A percentile compares a stretch with the other conserved stretches of the same genome.
Conservation (phyloP, 2,329 filamentous ascomycete species). For the Cercospora berteroae region DNA sequence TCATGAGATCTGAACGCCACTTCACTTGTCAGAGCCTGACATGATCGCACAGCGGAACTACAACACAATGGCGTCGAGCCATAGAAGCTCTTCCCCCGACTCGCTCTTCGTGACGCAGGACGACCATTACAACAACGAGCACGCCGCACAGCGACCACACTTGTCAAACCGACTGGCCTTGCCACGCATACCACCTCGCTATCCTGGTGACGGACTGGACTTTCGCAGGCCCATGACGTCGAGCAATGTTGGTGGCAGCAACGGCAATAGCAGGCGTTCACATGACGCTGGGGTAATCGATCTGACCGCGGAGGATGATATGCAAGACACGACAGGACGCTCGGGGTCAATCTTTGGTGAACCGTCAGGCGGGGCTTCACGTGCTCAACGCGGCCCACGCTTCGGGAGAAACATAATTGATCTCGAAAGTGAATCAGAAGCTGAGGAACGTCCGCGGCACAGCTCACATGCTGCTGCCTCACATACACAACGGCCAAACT, state of each 20-base stretch:
- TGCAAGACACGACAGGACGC: slow-evolving; percentile 16
- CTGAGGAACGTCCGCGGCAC: slow-evolving; percentile 4
- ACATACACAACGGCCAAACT: slow-evolving; percentile 14
- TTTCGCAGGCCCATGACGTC: slow-evolving; percentile 49
- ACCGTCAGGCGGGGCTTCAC: slow-evolving; percentile 26
- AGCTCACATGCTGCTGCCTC: slow-evolving; percentile 9
- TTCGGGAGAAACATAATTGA: slow-evolving; percentile 47
- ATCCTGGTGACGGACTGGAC: slow-evolving; percentile 55
- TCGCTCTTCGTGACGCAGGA: slow-evolving; percentile 33
- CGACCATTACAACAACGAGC: slow-evolving; percentile 36
- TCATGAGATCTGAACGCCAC: neutral
- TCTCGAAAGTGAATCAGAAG: slow-evolving; percentile 30
- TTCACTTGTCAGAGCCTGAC: slow-evolving; percentile 13
- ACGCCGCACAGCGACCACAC: slow-evolving; percentile 32
- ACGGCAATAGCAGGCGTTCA: neutral
- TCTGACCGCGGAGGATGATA: slow-evolving; percentile 36
- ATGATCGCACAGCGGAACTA: slow-evolving; percentile 22
- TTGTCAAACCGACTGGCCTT: slow-evolving; percentile 24
- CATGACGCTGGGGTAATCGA: slow-evolving; percentile 35
- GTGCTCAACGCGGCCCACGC: slow-evolving; percentile 41
- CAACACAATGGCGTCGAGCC: slow-evolving; percentile 21
- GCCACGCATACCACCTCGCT: slow-evolving; percentile 33
- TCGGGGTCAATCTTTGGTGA: slow-evolving; percentile 5
- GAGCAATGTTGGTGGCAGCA: neutral
- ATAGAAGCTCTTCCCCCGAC: slow-evolving; percentile 21